A percentile compares a stretch with the other conserved stretches of the same genome.
Evolutionary conservation across 208 protist species (phyloP).

Genomic region (Trypanosomatidae sp.): DNA sequence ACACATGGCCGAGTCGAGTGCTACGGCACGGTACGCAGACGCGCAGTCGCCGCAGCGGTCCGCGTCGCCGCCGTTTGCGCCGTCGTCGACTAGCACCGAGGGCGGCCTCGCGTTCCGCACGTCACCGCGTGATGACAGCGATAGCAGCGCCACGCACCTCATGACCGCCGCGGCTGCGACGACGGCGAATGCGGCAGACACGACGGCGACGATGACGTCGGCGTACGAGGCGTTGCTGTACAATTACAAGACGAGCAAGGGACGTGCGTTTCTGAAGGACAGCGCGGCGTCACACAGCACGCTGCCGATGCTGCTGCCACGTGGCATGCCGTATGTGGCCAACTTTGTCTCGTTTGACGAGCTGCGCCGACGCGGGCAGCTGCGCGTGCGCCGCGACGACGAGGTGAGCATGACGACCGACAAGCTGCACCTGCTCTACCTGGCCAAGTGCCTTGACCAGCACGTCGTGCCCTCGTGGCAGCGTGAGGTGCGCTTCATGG

Average conservation of each 20-base stretch:
- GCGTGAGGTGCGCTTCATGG: conserved; percentile 86
- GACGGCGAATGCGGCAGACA: too few species aligned
- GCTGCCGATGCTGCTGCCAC: conserved; percentile 64
- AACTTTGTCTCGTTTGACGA: conserved; percentile 83
- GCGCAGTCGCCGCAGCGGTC: too few species aligned
- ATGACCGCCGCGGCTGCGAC: too few species aligned
- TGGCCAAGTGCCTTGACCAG: conserved; percentile 82
- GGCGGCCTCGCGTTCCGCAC: too few species aligned
- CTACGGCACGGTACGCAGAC: too few species aligned
- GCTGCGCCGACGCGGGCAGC: conserved; percentile 39
- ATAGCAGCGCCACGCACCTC: too few species aligned
- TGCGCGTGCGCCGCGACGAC: conserved; percentile 21
- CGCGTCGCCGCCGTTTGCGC: too few species aligned
- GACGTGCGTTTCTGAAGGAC: conserved; percentile 62
- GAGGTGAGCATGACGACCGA: conserved; percentile 62
- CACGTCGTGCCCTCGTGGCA: conserved; percentile 66
- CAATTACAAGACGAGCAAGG: conserved; percentile 50
- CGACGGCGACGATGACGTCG: background rate
- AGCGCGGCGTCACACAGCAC: conserved; percentile 8
- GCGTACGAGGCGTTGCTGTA: conserved; percentile 21
- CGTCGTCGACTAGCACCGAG: too few species aligned
- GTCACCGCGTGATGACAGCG: too few species aligned
- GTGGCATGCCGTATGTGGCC: conserved; percentile 72
- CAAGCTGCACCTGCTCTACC: conserved; percentile 72
- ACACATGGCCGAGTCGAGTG: too few species aligned